A percentile compares a stretch with the other conserved stretches of the same genome.
Conservation (phyloP, 495 filamentous ascomycete genomes). For the Aspergillus incahuasiensis region DNA sequence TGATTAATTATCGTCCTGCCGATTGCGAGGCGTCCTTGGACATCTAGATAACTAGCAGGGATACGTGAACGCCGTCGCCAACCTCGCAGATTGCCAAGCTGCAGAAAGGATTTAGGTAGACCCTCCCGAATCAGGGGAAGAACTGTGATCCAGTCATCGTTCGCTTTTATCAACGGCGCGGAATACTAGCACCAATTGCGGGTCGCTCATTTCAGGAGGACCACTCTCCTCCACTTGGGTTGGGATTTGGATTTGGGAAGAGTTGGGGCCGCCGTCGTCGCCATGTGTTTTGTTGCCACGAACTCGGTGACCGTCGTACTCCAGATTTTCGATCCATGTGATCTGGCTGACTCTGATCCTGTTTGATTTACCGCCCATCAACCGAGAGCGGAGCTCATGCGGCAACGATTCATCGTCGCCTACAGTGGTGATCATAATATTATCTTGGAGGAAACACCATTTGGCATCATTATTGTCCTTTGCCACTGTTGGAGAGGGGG, state of each 20-base stretch:
- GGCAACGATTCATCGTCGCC: not conserved
- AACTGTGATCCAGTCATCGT: conserved; percentile 8
- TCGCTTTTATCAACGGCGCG: conserved; percentile 17
- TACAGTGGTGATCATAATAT: conserved; percentile 12
- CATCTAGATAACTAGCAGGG: not conserved
- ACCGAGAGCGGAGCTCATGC: not conserved
- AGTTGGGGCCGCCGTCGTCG: not conserved
- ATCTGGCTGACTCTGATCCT: conserved; percentile 1
- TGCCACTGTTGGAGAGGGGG: not conserved
- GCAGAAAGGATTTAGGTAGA: conserved; percentile 7
- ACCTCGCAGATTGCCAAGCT: conserved; percentile 7
- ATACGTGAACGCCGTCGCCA: not conserved
- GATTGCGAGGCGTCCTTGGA: not conserved
- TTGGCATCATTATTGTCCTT: not conserved
- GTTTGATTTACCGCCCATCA: not conserved
- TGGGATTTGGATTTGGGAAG: not conserved
- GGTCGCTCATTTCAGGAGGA: conserved; percentile 21
- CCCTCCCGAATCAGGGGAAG: conserved; percentile 14
- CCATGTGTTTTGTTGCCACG: conserved; percentile 12
- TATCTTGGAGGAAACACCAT: not conserved
- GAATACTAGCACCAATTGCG: conserved; percentile 20
- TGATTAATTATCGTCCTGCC: conserved; percentile 2
- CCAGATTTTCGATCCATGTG: conserved; percentile 8
- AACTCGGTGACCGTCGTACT: not conserved
- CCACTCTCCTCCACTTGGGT: conserved; percentile 7